phyloP scores from a whole-genome alignment of 805 yeast genomes.

The Ogataea nakhonphanomensis region DNA sequence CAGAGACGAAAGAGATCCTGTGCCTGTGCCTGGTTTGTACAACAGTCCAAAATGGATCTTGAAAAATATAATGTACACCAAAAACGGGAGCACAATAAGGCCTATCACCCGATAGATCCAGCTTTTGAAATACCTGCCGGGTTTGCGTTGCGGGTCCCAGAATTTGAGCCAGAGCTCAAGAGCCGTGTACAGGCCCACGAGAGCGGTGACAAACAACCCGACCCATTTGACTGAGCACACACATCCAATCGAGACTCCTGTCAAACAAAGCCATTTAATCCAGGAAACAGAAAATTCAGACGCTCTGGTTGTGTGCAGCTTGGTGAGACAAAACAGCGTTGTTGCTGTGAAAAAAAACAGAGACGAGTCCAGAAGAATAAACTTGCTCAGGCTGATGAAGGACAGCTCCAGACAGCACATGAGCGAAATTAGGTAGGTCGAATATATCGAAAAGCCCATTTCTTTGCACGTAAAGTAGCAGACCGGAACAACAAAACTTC shows the following conservation, averaged over 20 bases:
- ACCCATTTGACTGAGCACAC: slow-evolving; percentile 88
- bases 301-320: slow-evolving; percentile 46
- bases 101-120: slow-evolving; percentile 68
- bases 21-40: slow-evolving; percentile 81
- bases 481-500: slow-evolving; percentile 63
- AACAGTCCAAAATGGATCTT: slow-evolving; percentile 76
- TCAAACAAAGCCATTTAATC: slow-evolving; percentile 51
- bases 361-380: slow-evolving; percentile 75
- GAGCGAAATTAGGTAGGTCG: slow-evolving; percentile 58
- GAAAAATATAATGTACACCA: slow-evolving; percentile 69
- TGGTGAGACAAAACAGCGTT: slow-evolving; percentile 58
- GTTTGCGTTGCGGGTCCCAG: slow-evolving; percentile 58
- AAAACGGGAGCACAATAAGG: slow-evolving; percentile 68
- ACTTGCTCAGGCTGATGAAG: slow-evolving; percentile 67
- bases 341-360: slow-evolving; percentile 70
- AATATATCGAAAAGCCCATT: slow-evolving; percentile 46
- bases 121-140: slow-evolving; percentile 49
- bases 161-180: slow-evolving; percentile 88
- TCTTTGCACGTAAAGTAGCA: slow-evolving; percentile 68
- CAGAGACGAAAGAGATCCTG: slow-evolving; percentile 61
- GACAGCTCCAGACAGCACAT: slow-evolving; percentile 67
- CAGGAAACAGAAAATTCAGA: slow-evolving; percentile 41
- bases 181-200: slow-evolving; percentile 86
- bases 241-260: slow-evolving; percentile 74
- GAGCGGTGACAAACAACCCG: slow-evolving; percentile 78